These are phyloP conservation scores for Cyclanthera cordifolia DNA, from an alignment of 306 rosid species.

Conservation along the genomic window DNA sequence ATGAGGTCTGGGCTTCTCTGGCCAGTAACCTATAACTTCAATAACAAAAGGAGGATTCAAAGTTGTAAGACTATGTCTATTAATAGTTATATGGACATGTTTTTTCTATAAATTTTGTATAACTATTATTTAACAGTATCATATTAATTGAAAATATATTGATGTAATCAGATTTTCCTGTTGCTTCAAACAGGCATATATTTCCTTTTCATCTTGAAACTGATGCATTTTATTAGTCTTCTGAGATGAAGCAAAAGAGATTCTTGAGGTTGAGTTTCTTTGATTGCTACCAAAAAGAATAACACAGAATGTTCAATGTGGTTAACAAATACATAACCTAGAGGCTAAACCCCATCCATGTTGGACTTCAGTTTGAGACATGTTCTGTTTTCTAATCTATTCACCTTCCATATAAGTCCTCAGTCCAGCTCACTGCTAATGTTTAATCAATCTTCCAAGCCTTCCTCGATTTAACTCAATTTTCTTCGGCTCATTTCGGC, in stretches of 20 bases:
- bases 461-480: conserved; percentile 22
- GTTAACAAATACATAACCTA: not conserved
- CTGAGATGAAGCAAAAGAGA: not conserved
- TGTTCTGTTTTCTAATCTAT: not conserved
- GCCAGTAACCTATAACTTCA: too few relatives aligned
- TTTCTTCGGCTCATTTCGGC: conserved; percentile 68
- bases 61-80: too few relatives aligned
- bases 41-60: too few relatives aligned
- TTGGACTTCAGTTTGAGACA: too few relatives aligned
- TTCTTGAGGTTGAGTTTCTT: not conserved
- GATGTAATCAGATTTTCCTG: too few relatives aligned
- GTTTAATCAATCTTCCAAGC: conserved; percentile 19
- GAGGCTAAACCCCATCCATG: not conserved
- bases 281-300: not conserved
- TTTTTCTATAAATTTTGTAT: too few relatives aligned
- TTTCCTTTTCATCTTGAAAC: not conserved
- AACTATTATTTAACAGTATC: too few relatives aligned
- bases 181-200: too few relatives aligned
- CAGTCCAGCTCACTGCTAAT: conserved; percentile 19
- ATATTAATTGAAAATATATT: too few relatives aligned
- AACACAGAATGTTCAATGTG: not conserved
- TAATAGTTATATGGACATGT: too few relatives aligned
- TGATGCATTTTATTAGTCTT: not conserved
- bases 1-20: too few relatives aligned
- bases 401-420: not conserved